Conservation (phyloP, 2,329 filamentous ascomycete genomes). For the Stenocarpella maydis region DNA sequence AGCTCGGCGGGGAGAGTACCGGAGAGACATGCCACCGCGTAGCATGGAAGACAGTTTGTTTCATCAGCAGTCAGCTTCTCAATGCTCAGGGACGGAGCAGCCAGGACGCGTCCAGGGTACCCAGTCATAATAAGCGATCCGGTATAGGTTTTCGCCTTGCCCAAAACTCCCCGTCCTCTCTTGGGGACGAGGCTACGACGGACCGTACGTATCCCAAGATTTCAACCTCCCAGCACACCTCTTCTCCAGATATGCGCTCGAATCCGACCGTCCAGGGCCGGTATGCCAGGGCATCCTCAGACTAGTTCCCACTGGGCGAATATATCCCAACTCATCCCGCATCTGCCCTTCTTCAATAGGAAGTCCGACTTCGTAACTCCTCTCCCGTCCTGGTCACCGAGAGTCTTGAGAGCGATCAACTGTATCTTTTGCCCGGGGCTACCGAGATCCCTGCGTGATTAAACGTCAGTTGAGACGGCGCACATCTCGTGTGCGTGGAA, state of each 20-base stretch:
- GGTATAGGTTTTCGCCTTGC: slow-evolving; percentile 17
- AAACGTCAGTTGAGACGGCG: slow-evolving; percentile 7
- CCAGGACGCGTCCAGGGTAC: background rate
- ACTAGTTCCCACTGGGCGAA: slow-evolving; percentile 61
- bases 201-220: slow-evolving; percentile 3
- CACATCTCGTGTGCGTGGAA: background rate
- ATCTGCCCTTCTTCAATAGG: slow-evolving; percentile 52
- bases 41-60: background rate
- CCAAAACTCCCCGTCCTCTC: background rate
- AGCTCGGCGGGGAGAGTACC: background rate
- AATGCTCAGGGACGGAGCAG: slow-evolving; percentile 9
- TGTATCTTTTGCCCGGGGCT: slow-evolving; percentile 72
- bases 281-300: slow-evolving; percentile 34
- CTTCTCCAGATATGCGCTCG: background rate
- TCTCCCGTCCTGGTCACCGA: slow-evolving; percentile 56
- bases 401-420: slow-evolving; percentile 64
- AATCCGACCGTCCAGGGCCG: background rate
- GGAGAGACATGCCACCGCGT: background rate
- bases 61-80: slow-evolving; percentile 11
- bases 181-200: background rate
- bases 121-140: background rate
- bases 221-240: background rate
- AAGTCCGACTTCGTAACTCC: slow-evolving; percentile 60
- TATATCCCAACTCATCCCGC: slow-evolving; percentile 53
- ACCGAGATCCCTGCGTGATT: slow-evolving; percentile 62